Evolutionary conservation across 345 rosid species (phyloP).

Genomic region (Microthlaspi erraticum): DNA sequence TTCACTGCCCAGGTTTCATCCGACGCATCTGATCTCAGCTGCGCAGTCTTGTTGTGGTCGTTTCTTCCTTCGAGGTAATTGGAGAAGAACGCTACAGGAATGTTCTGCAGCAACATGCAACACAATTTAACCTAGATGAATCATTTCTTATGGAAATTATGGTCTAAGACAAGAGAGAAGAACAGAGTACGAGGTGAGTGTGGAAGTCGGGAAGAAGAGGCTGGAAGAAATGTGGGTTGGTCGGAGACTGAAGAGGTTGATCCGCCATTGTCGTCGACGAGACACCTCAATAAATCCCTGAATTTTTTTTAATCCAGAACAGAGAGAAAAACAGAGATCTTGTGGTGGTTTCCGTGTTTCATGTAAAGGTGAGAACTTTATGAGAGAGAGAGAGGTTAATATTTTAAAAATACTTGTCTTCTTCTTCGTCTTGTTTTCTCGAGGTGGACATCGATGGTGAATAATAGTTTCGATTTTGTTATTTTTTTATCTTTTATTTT

Average conservation of each 20-base stretch:
- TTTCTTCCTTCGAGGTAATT: slow-evolving; percentile 28
- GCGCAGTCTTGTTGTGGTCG: slow-evolving; percentile 21
- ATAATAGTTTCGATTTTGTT: slow-evolving; percentile 13
- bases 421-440: slow-evolving; percentile 26
- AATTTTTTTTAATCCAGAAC: background rate
- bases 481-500: background rate
- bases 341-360: slow-evolving; percentile 7
- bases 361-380: slow-evolving; percentile 23
- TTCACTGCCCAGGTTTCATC: slow-evolving; percentile 31
- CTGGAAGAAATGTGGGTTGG: slow-evolving; percentile 39
- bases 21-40: slow-evolving; percentile 34
- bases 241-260: slow-evolving; percentile 18
- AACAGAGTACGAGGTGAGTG: slow-evolving; percentile 31
- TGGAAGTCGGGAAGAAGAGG: slow-evolving; percentile 38
- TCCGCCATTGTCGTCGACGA: slow-evolving; percentile 38
- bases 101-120: slow-evolving; percentile 31
- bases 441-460: slow-evolving; percentile 24
- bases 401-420: background rate
- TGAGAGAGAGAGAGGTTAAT: background rate
- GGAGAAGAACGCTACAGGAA: slow-evolving; percentile 36
- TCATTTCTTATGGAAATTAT: background rate
- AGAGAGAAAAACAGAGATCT: too few relatives aligned
- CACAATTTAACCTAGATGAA: background rate
- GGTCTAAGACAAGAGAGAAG: background rate
- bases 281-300: background rate